Percentiles rank a stretch among this genome's conserved stretches.
phyloP scores from a whole-genome alignment of 768 basidiomycete genomes.

The Melanogaster broomeanus region DNA sequence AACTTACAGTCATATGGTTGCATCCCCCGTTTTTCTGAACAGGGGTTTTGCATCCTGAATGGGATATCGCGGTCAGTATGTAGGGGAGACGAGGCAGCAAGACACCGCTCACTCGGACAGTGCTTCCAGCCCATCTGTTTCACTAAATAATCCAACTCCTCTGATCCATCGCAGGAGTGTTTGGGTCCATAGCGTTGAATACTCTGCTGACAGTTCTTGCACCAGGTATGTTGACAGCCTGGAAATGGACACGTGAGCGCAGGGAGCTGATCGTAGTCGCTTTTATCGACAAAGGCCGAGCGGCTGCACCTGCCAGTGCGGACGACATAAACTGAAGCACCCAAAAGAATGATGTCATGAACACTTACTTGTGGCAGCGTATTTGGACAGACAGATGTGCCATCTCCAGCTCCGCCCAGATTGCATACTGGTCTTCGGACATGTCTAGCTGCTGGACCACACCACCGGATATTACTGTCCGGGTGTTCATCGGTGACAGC shows the following conservation, averaged over 20 bases:
- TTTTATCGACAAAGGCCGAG: conserved; percentile 49
- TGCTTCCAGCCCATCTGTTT: conserved; percentile 57
- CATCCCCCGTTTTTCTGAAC: conserved; percentile 56
- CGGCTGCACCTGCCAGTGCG: conserved; percentile 57
- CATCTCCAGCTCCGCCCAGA: conserved; percentile 49
- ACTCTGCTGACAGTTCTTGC: conserved; percentile 54
- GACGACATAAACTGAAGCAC: conserved; percentile 1
- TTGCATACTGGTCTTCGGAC: conserved; percentile 38
- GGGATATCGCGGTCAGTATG: not conserved
- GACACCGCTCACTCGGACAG: conserved; percentile 50
- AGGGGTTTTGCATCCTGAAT: conserved; percentile 43
- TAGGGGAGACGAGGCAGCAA: not conserved
- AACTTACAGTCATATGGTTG: conserved; percentile 60
- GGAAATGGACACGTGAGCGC: conserved; percentile 52
- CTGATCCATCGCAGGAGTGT: conserved; percentile 59
- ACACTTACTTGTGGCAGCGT: conserved; percentile 52
- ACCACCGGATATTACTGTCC: conserved; percentile 39
- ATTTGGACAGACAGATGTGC: conserved; percentile 40
- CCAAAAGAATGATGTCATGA: not conserved
- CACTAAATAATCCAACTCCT: conserved; percentile 54
- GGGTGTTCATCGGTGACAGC: not conserved
- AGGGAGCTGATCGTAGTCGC: conserved; percentile 42
- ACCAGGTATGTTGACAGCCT: conserved; percentile 56
- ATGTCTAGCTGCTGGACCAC: conserved; percentile 44
- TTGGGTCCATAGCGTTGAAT: conserved; percentile 31